Evolutionary conservation across 495 filamentous ascomycete genomes (phyloP).

Genomic region (Penicillium psychrofluorescens): DNA sequence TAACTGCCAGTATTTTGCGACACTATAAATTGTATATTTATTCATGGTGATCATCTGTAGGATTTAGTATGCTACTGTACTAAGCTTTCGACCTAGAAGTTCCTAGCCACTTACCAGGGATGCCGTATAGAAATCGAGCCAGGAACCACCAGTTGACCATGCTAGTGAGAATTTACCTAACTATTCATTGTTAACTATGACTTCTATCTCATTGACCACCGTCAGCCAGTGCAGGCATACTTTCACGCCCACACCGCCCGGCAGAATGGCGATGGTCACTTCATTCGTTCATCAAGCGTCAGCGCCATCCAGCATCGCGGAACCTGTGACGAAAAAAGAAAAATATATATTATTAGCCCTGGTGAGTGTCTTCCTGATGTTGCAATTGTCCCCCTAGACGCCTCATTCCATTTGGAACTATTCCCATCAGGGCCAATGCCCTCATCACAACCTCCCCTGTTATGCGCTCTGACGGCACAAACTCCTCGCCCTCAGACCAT

Average conservation of each 20-base stretch:
- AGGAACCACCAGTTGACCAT: too few species aligned
- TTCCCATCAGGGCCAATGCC: not conserved
- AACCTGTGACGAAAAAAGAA: not conserved
- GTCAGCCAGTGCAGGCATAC: not conserved
- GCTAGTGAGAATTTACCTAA: too few species aligned
- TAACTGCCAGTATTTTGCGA: too few species aligned
- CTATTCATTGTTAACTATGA: too few species aligned
- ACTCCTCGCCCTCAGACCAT: not conserved
- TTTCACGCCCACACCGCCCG: conserved; percentile 8
- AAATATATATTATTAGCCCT: not conserved
- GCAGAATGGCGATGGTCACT: conserved; percentile 19
- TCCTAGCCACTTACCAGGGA: too few species aligned
- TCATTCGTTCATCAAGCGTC: conserved; percentile 18
- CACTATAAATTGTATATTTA: too few species aligned
- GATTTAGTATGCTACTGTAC: too few species aligned
- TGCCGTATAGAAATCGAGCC: too few species aligned
- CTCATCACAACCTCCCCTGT: conserved; percentile 10
- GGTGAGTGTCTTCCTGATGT: not conserved
- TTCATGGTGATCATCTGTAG: too few species aligned
- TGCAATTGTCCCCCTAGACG: not conserved
- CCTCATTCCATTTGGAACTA: not conserved
- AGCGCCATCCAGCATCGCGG: conserved; percentile 2
- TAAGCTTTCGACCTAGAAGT: too few species aligned
- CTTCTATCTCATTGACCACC: too few species aligned
- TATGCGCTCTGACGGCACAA: conserved; percentile 22